phyloP scores from a whole-genome alignment of 306 rosid species.

The Gleditsia sinensis region DNA sequence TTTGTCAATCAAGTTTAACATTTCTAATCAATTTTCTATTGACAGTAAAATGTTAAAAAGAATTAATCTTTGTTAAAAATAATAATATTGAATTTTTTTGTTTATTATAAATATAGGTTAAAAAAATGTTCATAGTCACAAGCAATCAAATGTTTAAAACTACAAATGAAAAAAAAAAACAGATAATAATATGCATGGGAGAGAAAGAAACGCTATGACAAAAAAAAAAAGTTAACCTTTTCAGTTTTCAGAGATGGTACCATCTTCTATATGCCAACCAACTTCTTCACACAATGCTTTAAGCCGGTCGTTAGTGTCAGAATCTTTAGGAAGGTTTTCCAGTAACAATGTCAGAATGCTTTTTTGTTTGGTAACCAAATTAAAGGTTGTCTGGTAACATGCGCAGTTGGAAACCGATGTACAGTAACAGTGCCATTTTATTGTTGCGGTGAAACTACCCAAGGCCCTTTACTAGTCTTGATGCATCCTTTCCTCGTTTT shows the following conservation, averaged over 20 bases:
- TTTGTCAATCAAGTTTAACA: neutral
- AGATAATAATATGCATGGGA: too few species aligned
- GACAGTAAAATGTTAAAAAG: neutral
- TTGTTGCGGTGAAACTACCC: slow-evolving; percentile 30
- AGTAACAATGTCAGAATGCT: too few species aligned
- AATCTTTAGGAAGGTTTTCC: slow-evolving; percentile 30
- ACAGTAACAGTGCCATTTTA: slow-evolving; percentile 20
- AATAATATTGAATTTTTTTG: too few species aligned
- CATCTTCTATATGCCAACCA: slow-evolving; percentile 38
- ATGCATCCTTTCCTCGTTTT: slow-evolving; percentile 29
- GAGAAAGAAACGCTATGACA: too few species aligned
- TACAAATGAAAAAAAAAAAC: too few species aligned
- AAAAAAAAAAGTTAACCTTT: slow-evolving; percentile 15
- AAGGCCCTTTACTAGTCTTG: slow-evolving; percentile 27
- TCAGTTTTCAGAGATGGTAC: slow-evolving; percentile 21
- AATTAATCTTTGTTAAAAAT: too few species aligned
- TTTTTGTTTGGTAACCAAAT: too few species aligned
- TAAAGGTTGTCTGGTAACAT: neutral
- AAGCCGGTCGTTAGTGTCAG: slow-evolving; percentile 26
- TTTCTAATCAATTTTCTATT: neutral
- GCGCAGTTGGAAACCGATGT: slow-evolving; percentile 14
- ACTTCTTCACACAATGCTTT: slow-evolving; percentile 32
- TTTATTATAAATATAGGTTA: too few species aligned
- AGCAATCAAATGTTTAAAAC: too few species aligned
- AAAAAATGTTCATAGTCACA: too few species aligned